Evolutionary conservation across 202 grass and related monocot genomes (phyloP), one percentile per base, ranked within the genome.

Genomic region (Alloteropsis angusta): DNA sequence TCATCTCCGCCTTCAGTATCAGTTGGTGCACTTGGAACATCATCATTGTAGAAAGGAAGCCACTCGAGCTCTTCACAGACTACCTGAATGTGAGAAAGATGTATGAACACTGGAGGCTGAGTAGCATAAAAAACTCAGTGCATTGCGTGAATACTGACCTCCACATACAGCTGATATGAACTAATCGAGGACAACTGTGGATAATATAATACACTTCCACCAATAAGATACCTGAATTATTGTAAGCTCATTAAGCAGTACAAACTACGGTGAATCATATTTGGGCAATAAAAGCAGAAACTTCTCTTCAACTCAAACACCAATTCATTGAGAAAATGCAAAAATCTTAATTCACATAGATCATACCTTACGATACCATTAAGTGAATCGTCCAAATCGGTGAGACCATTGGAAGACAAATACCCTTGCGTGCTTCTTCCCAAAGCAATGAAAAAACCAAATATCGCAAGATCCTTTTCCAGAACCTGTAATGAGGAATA

Each of bases 371-470:
- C 80, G 81, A 99, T 84, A 78, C 73, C 72, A 85, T 89, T 84
- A 64, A 93, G 68, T 76, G 86, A 87, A 71, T 90, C 90, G 72
- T 96, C 86, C 83, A 87, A 84, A 77, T 88, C 75, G 68, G 83
- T 89, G 82, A 93, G 60, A 85, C 53, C 41, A 80, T 91, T 96
- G 76, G 82, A 89, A 71, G 90, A 93, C 60, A 99, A 85, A 82
- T 96, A 96, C 26, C 86, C 72, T 79, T 99, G 96, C 32, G 88
- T 96, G 39, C 90, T 91, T 89, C 90, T 99, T 73, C 90, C 96
- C 52, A 99, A 92, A 56, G 96, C 92, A 84, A 99, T 96, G 89
- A 99, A 99, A 87, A 99, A 99, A 11, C 96, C 96, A 89, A 99
- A 99, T 63, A 99, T 96, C 13, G 89, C 90, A 83, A 99, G 81